Evolutionary conservation across 257 asterid genomes (phyloP), one percentile per base, ranked within the genome.

Genomic region (Ligustrum vulgare): DNA sequence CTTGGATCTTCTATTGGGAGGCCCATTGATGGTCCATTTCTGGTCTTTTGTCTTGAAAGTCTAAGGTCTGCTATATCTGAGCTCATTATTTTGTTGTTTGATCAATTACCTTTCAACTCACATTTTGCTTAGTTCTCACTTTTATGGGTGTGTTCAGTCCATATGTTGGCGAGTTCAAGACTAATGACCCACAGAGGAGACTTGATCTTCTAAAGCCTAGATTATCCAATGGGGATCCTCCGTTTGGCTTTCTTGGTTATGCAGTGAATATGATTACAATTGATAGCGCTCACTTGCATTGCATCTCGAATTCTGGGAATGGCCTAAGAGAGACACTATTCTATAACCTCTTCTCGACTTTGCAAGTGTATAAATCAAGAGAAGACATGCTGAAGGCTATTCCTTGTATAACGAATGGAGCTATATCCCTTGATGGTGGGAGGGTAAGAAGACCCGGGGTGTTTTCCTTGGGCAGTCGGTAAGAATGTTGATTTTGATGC

Each of bases 401-500:
- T 56, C 75, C 91, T 54, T 70, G 68, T 43, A 78, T 87, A 75
- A 63, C 75, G 36, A 71, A 77, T 74, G 96, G 93, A 75, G 96
- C 98, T 72, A 72, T 94, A 80, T 92, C 98, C 69, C 84, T 94
- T 69, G 98, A 94, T 69, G 98, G 97, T 78, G 98, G 97, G 73
- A 70, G 89, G 39, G 82, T 92, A 35, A 81, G 78, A 83, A 79
- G 87, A 47, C 58, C 80, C 23, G 90, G 90, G 90, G 65, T 84
- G 35, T 82, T 73, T 78, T 41, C 79, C 82, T 80, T 88, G 76
- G 96, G 91, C 64, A 72, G 79, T 75, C 79, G 83, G 98, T 91
- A 80, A 84, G 89, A 81, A 75, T 37, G 70, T 78, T 75, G n/a
- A 39, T 71, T 68, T 56, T 78, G 43, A 18, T 71, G 41, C 66